Evolutionary conservation across 164 flowering plant species (phyloP), one percentile per base, ranked within the genome.

Genomic region (Piper betle): DNA sequence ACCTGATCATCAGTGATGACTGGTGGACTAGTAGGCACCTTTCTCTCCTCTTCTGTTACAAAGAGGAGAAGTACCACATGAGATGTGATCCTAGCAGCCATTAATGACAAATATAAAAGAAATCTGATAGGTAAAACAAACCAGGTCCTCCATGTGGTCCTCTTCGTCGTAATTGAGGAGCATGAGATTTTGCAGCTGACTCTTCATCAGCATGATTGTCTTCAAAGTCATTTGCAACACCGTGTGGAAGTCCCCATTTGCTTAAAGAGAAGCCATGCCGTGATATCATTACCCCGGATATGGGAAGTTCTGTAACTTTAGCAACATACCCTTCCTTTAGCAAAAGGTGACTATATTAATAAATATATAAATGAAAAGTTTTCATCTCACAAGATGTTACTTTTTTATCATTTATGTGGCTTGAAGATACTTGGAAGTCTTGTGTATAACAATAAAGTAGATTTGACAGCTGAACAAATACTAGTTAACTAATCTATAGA

Each of bases 201-300:
- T 74, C 79, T 62, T 74, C 75, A 58, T 61, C 66, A 19, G 58
- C 39, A 60, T 70, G 66, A 62, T 61, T 63, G 52, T 76, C 80
- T 54, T 20, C 67, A 46, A 75, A 66, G 46, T 42, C 37, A 60
- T 60, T 62, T 19, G 68, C 65, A 53, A 61, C 67, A 53, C 69
- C 60, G 38, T 64, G 63, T 10, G 61, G 40, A 57, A 79, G 72
- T 20, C 61, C 74, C 97, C 96, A 88, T 72, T 83, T 91, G 64
- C 69, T 54, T 67, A 91, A 77, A 8, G 54, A 66, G 69, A 86
- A 86, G 40, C 62, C 71, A 17, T 85, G 83, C 64, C 69, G 72
- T 33, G 50, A 12, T 46, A 46, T 2, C 50, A 46, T 5, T 12
- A 46, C 15, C 15, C 58, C 62, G 59, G 42, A 55, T 59, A 53